Conservation (phyloP, 2,329 filamentous ascomycete genomes). For the Torrubiella hemipterigena region DNA sequence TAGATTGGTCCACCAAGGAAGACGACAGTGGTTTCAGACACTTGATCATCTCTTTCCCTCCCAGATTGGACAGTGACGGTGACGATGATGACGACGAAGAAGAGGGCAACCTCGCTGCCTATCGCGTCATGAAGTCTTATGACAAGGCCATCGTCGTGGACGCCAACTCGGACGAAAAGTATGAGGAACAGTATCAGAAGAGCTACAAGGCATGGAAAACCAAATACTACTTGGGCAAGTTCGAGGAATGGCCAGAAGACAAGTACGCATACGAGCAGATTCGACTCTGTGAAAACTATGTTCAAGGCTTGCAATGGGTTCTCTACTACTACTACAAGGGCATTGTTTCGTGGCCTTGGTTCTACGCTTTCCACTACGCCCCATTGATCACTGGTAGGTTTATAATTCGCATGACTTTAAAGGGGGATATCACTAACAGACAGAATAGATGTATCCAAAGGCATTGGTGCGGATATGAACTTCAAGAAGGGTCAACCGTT, state of each 20-base stretch:
- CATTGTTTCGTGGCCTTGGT: conserved; percentile 98
- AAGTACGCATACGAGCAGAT: conserved; percentile 65
- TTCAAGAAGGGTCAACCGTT: conserved; percentile 95
- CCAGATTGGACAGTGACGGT: conserved; percentile 38
- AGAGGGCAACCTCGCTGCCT: conserved; percentile 74
- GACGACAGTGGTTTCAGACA: conserved; percentile 43
- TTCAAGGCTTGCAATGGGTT: conserved; percentile 96
- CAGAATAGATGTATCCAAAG: conserved; percentile 69
- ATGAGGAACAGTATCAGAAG: conserved; percentile 76
- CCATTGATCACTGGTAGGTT: conserved; percentile 83
- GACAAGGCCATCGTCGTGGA: conserved; percentile 83
- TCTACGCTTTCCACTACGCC: conserved; percentile 91
- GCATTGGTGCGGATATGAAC: conserved; percentile 74
- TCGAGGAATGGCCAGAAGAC: conserved; percentile 70
- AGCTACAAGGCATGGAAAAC: conserved; percentile 93
- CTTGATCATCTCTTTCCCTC: conserved; percentile 37
- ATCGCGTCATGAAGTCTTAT: conserved; percentile 78
- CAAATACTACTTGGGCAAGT: conserved; percentile 83
- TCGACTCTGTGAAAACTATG: conserved; percentile 86
- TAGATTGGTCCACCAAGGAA: conserved; percentile 45
- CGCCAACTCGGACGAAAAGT: conserved; percentile 63
- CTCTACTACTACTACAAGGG: conserved; percentile 96
- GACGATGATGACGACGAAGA: conserved; percentile 56
- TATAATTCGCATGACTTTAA: conserved; percentile 1
- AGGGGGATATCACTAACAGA: conserved; percentile 31